Base-by-base conservation (phyloP, 2,329 filamentous ascomycete genomes). In the Colletotrichum gigasporum region DNA sequence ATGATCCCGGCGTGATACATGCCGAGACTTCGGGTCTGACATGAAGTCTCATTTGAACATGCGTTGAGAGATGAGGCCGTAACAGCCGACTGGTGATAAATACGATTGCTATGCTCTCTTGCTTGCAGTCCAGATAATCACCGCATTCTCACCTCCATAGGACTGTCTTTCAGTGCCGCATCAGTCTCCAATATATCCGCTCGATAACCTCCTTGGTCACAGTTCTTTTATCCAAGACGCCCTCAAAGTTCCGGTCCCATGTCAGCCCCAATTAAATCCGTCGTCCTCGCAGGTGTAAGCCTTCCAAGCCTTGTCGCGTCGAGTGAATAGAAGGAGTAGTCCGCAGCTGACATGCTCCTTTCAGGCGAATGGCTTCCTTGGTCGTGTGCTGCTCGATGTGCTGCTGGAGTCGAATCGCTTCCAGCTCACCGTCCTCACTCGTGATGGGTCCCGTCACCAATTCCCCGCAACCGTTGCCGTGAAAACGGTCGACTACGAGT, bases 361-460 rank as follows among this genome's bases (percentile, higher is more conserved):
- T 8, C 12, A 78, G 76, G 76, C 71, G 12, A 71, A 71, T 4
- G 76, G 76, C 41, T 72, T 69, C 56, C 66, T 78, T 7, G 76
- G 76, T 39, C 66, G 52, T 12, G 62, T 68, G 11, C 69, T 79
- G 12, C 68, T 76, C 32, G 34, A 66, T 39, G 72, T 71, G 24
- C 75, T 79, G 16, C 56, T 76, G 28, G 53, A 69, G 8, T 71
- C 73, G 6, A 73, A 73, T 45, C 30, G 44, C 20, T 80, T 80
- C 70, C 74, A 77, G 66, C 42, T 80, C 51, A 74, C 70, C 22
- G 72, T 78, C 22, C 70, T 80, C n/a, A 72, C 73, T 37, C 77
- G 79, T 37, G 63, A 69, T 20, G 78, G 79, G 48, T 88, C 85
- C 6, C 68, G 66, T 2, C 73, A 77, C 0, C 74, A 74, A 2